Conservation (phyloP, 2,329 filamentous ascomycete genomes). For the Pezicula carpinea region DNA sequence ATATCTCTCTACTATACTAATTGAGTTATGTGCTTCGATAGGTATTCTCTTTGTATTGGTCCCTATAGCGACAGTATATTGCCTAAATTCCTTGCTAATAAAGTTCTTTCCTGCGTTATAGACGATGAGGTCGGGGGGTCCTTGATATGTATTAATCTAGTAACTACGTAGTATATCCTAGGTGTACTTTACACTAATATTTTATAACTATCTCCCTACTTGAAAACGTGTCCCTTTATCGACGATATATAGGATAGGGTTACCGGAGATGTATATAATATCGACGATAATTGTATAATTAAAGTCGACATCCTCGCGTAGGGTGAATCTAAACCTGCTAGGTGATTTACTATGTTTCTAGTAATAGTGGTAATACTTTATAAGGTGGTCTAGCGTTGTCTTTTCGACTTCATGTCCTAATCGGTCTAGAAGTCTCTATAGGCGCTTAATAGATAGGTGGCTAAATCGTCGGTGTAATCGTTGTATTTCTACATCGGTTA, state of each 20-base stretch:
- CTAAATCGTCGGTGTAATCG: conserved; percentile 1
- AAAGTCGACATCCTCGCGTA: conserved; percentile 2
- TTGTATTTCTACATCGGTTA: background rate
- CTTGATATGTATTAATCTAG: conserved; percentile 6
- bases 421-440: background rate
- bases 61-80: conserved; percentile 2
- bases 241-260: conserved; percentile 2
- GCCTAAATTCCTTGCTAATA: conserved; percentile 3
- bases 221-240: conserved; percentile 1
- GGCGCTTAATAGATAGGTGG: background rate
- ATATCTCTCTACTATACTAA: conserved; percentile 7
- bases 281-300: conserved; percentile 7
- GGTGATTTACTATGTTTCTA: conserved; percentile 1
- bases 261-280: conserved; percentile 5
- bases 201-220: background rate
- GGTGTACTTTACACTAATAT: background rate
- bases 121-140: conserved; percentile 1
- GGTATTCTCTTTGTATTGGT: conserved; percentile 1
- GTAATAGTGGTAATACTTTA: conserved; percentile 1
- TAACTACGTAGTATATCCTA: conserved; percentile 3
- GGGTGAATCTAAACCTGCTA: conserved; percentile 4
- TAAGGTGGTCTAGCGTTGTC: background rate
- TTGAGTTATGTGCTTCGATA: conserved; percentile 5
- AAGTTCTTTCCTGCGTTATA: conserved; percentile 4
- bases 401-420: background rate